Percentiles rank a stretch among this genome's conserved stretches.
Evolutionary conservation across 2,329 filamentous ascomycete species (phyloP).

Genomic region (Apiospora rasikravindrae): DNA sequence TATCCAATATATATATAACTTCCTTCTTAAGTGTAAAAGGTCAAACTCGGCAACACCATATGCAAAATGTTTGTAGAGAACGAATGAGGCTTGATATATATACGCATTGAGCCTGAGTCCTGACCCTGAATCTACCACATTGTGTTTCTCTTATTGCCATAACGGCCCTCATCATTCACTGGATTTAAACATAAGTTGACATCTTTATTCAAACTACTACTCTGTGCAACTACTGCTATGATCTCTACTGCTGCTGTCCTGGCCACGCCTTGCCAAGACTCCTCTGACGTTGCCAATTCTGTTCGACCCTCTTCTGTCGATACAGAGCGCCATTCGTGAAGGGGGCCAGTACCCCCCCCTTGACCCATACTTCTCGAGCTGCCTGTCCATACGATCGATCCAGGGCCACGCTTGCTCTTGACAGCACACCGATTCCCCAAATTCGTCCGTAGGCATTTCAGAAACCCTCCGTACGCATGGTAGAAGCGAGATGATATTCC

Average conservation of each 20-base stretch:
- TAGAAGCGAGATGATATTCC: background rate
- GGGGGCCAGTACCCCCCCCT: background rate
- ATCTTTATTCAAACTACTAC: constrained; percentile 17
- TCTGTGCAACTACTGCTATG: constrained; percentile 11
- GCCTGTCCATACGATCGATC: background rate
- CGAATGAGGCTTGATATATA: background rate
- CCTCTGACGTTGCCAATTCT: background rate
- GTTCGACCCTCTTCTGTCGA: background rate
- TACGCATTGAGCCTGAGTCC: background rate
- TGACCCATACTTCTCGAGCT: background rate
- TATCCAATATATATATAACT: background rate
- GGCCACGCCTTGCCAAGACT: background rate
- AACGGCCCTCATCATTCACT: background rate
- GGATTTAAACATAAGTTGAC: background rate
- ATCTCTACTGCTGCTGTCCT: background rate
- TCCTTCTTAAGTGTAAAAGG: background rate
- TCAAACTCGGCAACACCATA: background rate
- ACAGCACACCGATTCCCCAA: background rate
- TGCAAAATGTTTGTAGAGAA: background rate
- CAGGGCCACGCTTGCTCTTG: background rate
- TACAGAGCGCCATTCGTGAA: background rate
- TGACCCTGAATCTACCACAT: background rate
- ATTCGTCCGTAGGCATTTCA: background rate
- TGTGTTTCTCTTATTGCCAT: background rate
- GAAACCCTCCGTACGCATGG: background rate